Percentiles rank a stretch among this genome's conserved stretches.
Evolutionary conservation across 768 basidiomycete genomes (phyloP).

Genomic region (Rhizopogon sp.): DNA sequence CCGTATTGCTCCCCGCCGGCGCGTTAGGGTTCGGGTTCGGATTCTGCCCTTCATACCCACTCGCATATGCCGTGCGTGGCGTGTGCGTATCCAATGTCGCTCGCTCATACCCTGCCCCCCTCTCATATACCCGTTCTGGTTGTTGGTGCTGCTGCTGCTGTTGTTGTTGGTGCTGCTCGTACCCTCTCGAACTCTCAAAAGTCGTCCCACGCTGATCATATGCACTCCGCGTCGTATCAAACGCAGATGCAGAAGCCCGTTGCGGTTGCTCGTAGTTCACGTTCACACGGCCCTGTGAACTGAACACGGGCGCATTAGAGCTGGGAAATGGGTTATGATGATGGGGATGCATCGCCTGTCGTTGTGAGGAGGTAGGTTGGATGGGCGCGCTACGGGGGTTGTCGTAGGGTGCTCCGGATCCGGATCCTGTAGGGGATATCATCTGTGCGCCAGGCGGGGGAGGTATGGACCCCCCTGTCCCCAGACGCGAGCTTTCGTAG

Average conservation of each 20-base stretch:
- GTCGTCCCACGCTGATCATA: not conserved
- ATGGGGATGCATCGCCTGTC: not conserved
- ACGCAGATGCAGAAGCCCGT: not conserved
- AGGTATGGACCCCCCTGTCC: slow-evolving; percentile 2
- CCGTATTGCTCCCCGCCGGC: slow-evolving; percentile 10
- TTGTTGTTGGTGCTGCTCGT: slow-evolving; percentile 14
- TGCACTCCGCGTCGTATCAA: slow-evolving; percentile 7
- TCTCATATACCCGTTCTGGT: slow-evolving; percentile 23
- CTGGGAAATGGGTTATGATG: not conserved
- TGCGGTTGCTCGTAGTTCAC: not conserved
- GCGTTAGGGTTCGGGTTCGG: not conserved
- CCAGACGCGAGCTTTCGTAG: slow-evolving; percentile 6
- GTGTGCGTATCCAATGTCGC: slow-evolving; percentile 12
- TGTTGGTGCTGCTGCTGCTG: slow-evolving; percentile 8
- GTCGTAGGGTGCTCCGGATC: slow-evolving; percentile 6
- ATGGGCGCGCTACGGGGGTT: not conserved
- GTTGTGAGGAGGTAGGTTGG: not conserved
- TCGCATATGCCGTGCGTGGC: slow-evolving; percentile 16
- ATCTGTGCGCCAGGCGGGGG: slow-evolving; percentile 17
- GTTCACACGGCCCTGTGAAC: not conserved
- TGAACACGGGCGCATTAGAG: not conserved
- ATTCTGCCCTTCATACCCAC: slow-evolving; percentile 18
- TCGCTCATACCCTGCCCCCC: slow-evolving; percentile 19
- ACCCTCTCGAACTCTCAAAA: slow-evolving; percentile 8
- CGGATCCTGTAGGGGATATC: slow-evolving; percentile 5